Base-by-base conservation (phyloP, 163 green algal species). In the Coccomyxa subellipsoidea region DNA sequence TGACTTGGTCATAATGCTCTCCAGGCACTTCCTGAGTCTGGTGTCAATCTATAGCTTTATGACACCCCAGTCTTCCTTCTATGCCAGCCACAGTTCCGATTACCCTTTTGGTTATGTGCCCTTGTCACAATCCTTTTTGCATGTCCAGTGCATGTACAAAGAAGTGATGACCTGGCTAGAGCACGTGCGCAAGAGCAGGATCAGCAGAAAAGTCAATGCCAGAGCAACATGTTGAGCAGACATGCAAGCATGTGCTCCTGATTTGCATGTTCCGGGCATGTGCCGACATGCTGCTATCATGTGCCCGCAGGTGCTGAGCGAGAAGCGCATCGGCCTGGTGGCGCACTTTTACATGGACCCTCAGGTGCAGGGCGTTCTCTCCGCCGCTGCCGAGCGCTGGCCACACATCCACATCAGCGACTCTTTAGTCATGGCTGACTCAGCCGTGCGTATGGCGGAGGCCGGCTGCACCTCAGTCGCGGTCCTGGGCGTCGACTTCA, bases 301-400 rank as follows among this genome's bases (percentile, higher is more conserved):
- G 47, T 59, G 84, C 38, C 7, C 85, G 38, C 35, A 81, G 8
- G 53, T 95, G 83, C 89, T 99, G 79, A 27, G 78, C 4, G 77
- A 77, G 31, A 98, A 98, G 88, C 88, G 89, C 47, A 93, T 98
- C 29, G 96, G 96, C 32, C 91, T 99, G 36, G 96, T 99, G 80
- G 96, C 96, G 31, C 96, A 99, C 87, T 99, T 99, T 76, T 99
- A 99, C 92, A 99, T 99, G 96, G 96, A 99, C 88, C 96, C 96
- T 0, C 80, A 99, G 91, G 96, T 99, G 21, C 96, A 99, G 85
- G 96, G 96, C 8, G 93, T 99, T 79, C 84, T 90, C 23, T 83
- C 53, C 21, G 79, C 85, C 0, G 94, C 96, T 0, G 89, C 87
- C 27, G 88, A 93, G 83, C 72, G 71, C 31, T 99, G 95, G 94